Evolutionary conservation across 2,329 filamentous ascomycete species (phyloP).

Genomic region (Penicillium frequentans): DNA sequence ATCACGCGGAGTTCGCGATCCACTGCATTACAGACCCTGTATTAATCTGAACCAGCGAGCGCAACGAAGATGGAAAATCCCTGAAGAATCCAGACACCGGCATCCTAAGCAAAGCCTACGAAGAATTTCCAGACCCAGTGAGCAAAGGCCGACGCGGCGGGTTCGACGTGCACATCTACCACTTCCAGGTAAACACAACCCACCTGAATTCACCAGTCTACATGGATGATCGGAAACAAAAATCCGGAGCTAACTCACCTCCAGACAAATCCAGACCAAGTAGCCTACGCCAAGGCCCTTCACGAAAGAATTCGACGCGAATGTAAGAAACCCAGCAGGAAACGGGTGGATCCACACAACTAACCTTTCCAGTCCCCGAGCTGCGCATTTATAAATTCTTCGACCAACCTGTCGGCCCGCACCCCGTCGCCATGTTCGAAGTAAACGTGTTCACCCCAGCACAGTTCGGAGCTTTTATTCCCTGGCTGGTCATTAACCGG

Average conservation of each 20-base stretch:
- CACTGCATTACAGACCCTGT: neutral
- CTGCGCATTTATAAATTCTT: conserved; percentile 77
- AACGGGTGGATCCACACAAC: neutral
- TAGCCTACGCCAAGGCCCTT: conserved; percentile 67
- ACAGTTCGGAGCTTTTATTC: conserved; percentile 85
- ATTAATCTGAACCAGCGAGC: conserved; percentile 46
- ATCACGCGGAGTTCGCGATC: neutral
- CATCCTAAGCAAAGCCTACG: conserved; percentile 67
- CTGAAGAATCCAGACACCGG: conserved; percentile 65
- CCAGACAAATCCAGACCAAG: conserved; percentile 60
- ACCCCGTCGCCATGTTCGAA: conserved; percentile 87
- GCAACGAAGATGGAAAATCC: conserved; percentile 73
- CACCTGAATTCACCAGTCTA: neutral
- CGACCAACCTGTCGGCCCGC: conserved; percentile 76
- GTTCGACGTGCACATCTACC: conserved; percentile 88
- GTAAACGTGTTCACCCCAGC: conserved; percentile 82
- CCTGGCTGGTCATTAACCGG: conserved; percentile 80
- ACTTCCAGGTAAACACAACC: conserved; percentile 54
- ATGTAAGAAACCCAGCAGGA: conserved; percentile 56
- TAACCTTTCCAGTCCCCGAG: conserved; percentile 68
- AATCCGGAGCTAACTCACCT: neutral
- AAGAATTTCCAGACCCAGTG: conserved; percentile 67
- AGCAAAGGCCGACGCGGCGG: conserved; percentile 66
- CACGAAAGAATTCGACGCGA: conserved; percentile 78
- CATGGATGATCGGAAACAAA: no score